Evolutionary conservation across 2,329 filamentous ascomycete genomes (phyloP).

Genomic region (Nakataea oryzae): DNA sequence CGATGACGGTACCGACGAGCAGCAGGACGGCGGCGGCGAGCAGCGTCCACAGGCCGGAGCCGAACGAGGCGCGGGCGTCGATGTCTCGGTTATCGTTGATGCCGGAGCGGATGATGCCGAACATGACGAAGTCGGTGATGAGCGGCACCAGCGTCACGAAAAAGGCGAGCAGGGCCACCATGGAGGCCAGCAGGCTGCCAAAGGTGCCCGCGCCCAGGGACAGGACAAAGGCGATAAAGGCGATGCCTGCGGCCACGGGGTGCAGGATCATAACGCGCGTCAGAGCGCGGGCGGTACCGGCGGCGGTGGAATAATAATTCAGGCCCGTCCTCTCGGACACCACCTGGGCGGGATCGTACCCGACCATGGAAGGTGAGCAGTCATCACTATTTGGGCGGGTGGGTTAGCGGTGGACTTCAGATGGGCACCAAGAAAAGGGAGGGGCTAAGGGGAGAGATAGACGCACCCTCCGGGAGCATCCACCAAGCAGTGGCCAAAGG

Average conservation of each 20-base stretch:
- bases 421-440: too few species aligned
- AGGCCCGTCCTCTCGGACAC: conserved; percentile 26
- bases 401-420: not conserved
- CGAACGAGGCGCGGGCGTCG: conserved; percentile 35
- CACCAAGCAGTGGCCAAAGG: conserved; percentile 46
- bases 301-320: conserved; percentile 29
- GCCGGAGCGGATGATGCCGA: conserved; percentile 40
- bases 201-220: conserved; percentile 38
- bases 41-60: conserved; percentile 46
- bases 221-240: conserved; percentile 49
- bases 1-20: conserved; percentile 42
- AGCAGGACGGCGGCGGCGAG: conserved; percentile 44
- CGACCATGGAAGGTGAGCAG: conserved; percentile 38
- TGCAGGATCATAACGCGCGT: conserved; percentile 53
- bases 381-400: conserved; percentile 22
- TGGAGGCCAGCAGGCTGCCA: conserved; percentile 39
- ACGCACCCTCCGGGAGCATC: conserved; percentile 2
- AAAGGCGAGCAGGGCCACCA: conserved; percentile 39
- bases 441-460: not conserved
- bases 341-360: conserved; percentile 42
- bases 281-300: conserved; percentile 33
- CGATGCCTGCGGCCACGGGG: conserved; percentile 45
- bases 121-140: conserved; percentile 46
- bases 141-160: conserved; percentile 35
- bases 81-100: conserved; percentile 32